phyloP scores from a whole-genome alignment of 208 protist species.

The Leishmania aethiopica region DNA sequence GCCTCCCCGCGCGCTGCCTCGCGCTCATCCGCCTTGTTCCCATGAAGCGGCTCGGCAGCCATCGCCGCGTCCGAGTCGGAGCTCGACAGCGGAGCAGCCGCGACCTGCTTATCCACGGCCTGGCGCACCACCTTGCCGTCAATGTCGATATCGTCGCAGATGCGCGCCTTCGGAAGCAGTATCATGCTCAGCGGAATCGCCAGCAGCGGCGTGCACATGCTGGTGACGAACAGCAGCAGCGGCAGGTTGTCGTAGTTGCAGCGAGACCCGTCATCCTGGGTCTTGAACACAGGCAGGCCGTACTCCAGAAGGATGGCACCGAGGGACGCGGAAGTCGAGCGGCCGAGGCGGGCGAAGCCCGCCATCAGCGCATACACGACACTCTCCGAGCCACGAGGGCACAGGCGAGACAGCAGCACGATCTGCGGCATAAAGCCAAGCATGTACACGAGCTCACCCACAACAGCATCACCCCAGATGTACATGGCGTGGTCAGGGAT shows the following conservation, averaged over 20 bases:
- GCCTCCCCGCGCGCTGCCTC: background rate
- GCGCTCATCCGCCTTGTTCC: too few relatives aligned
- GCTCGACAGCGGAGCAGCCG: background rate
- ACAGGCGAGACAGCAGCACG: constrained; percentile 78
- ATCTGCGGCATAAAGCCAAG: constrained; percentile 74
- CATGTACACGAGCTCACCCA: constrained; percentile 62
- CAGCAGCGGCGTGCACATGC: constrained; percentile 51
- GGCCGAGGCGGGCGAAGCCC: constrained; percentile 72
- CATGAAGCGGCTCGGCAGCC: background rate
- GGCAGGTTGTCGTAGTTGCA: constrained; percentile 67
- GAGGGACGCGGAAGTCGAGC: constrained; percentile 32
- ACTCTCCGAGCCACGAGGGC: constrained; percentile 73
- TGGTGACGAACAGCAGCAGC: constrained; percentile 51
- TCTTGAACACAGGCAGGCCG: constrained; percentile 41
- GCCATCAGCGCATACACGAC: constrained; percentile 81
- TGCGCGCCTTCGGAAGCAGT: constrained; percentile 53
- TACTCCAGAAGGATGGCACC: constrained; percentile 55
- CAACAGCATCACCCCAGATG: constrained; percentile 58
- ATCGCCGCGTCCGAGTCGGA: background rate
- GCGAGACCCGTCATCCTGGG: constrained; percentile 5
- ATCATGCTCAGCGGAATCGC: constrained; percentile 47
- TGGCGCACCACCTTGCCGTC: constrained; percentile 38
- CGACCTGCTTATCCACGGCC: constrained; percentile 4
- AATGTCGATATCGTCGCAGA: constrained; percentile 51
- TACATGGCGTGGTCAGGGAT: constrained; percentile 68